Base-by-base conservation (phyloP, 805 yeast genomes). In the Zygoascus biomembranicola region DNA sequence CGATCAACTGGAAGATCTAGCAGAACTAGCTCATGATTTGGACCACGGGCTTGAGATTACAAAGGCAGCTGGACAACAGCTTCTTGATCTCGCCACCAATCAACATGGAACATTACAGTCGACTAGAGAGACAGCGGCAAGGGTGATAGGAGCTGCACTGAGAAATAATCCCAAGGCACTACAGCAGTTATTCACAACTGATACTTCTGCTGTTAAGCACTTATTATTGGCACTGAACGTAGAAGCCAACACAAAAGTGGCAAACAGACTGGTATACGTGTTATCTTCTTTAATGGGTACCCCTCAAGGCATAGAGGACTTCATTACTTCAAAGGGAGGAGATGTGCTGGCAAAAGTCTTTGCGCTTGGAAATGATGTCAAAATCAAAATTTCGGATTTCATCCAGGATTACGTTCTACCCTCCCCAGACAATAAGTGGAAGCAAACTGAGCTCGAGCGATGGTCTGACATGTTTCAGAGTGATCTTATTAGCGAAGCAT, bases 101-200 rank as follows among this genome's bases (percentile, higher is more conserved):
- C n/a, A 14, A 18, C 39, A 32, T 14, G 32, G 49, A n/a, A 42
- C 20, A 18, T 32, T 32, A 18, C 16, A 5, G 32, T 46, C 49
- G 8, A 46, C 49, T 9, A 31, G 75, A 54, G 94, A 88, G 54
- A 61, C 77, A 45, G 66, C 81, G 1, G 77, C 81, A 13, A 73
- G 89, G 56, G 72, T 85, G 31, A 71, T 90, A 54, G 83, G 86
- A 0, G 75, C 87, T 5, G 68, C 90, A 4, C 66, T 89, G 46
- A 75, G 96, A 61, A 89, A 89, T 65, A 90, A 90, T 63, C 81
- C 80, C 1, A 78, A 77, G 1, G 89, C 90, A 0, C 61, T 61
- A 5, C 32, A 53, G 32, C 32, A 31, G 5, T 49, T 59, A 20
- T 32, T 52, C 26, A 43, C 26, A 10, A 43, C 51, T 9, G 53